phyloP scores from a whole-genome alignment of 345 rosid species.

The Physaria fendleri region DNA sequence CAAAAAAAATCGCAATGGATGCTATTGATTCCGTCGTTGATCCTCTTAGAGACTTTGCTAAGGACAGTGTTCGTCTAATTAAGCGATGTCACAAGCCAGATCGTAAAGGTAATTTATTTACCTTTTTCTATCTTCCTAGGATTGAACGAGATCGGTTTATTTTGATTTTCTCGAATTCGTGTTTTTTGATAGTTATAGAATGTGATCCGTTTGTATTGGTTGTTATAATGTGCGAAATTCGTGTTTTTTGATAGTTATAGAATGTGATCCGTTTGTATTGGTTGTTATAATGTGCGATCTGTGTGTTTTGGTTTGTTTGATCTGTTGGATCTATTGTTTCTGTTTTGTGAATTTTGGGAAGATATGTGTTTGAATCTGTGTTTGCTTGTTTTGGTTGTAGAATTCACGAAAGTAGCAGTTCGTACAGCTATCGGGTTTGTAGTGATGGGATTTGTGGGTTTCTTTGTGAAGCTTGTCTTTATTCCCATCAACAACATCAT shows the following conservation, averaged over 20 bases:
- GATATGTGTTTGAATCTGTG: neutral
- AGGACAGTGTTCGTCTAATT: slow-evolving; percentile 68
- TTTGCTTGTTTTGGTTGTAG: slow-evolving; percentile 21
- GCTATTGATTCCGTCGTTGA: slow-evolving; percentile 66
- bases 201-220: no score
- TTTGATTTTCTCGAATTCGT: neutral
- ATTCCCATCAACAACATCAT: slow-evolving; percentile 68
- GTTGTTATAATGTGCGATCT: neutral
- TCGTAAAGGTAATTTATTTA: slow-evolving; percentile 44
- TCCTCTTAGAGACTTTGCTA: slow-evolving; percentile 74
- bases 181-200: neutral
- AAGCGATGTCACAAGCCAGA: slow-evolving; percentile 86
- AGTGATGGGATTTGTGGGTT: slow-evolving; percentile 78
- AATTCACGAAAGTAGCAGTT: slow-evolving; percentile 73
- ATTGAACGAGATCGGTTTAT: neutral
- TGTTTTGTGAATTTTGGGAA: neutral
- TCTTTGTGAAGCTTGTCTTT: slow-evolving; percentile 71
- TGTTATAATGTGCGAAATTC: neutral
- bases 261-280: no score
- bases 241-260: neutral
- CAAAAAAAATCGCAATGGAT: slow-evolving; percentile 38
- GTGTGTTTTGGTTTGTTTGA: neutral
- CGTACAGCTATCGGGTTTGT: slow-evolving; percentile 83
- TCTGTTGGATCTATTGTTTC: slow-evolving; percentile 8
- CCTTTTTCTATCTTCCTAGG: neutral